A percentile compares a stretch with the other conserved stretches of the same genome.
These are phyloP conservation scores for Curvularia lunata DNA, from an alignment of 2,329 filamentous ascomycete species.

Conservation along the genomic window DNA sequence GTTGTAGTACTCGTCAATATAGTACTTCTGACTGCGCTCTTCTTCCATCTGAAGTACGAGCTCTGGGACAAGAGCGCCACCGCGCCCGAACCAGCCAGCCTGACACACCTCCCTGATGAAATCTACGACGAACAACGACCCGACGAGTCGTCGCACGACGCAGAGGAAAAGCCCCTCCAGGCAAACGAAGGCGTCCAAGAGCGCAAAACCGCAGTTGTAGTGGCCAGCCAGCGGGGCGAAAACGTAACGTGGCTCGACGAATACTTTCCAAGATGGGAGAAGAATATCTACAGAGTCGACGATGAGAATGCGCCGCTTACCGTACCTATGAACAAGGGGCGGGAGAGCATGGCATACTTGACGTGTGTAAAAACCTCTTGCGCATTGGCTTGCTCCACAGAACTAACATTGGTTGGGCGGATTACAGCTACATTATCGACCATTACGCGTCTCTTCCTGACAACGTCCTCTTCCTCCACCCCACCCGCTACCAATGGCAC, in stretches of 20 bases:
- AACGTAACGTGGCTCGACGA: constrained; percentile 51
- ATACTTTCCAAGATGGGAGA: constrained; percentile 49
- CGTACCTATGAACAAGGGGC: constrained; percentile 56
- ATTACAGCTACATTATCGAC: constrained; percentile 50
- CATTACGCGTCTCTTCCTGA: constrained; percentile 51
- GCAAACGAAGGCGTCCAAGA: constrained; percentile 19
- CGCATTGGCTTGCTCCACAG: not conserved
- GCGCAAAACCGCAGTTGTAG: constrained; percentile 44
- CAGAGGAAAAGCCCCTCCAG: constrained; percentile 20
- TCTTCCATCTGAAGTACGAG: constrained; percentile 41
- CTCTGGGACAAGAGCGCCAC: constrained; percentile 29
- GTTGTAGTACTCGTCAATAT: constrained; percentile 31
- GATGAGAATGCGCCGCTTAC: constrained; percentile 47
- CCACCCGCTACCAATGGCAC: constrained; percentile 56
- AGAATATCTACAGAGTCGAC: constrained; percentile 54
- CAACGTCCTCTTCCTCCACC: constrained; percentile 52
- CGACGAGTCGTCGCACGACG: constrained; percentile 10
- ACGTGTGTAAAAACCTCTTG: constrained; percentile 44
- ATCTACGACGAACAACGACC: constrained; percentile 20
- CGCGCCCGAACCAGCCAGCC: constrained; percentile 16
- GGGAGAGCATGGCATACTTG: constrained; percentile 59
- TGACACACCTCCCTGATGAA: constrained; percentile 24
- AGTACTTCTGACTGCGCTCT: constrained; percentile 33
- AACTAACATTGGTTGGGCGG: constrained; percentile 10
- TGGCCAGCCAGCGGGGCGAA: constrained; percentile 48